A percentile compares a stretch with the other conserved stretches of the same genome.
Conservation (phyloP, 352 stramenopile genomes). For the Globisporangium emineosum region DNA sequence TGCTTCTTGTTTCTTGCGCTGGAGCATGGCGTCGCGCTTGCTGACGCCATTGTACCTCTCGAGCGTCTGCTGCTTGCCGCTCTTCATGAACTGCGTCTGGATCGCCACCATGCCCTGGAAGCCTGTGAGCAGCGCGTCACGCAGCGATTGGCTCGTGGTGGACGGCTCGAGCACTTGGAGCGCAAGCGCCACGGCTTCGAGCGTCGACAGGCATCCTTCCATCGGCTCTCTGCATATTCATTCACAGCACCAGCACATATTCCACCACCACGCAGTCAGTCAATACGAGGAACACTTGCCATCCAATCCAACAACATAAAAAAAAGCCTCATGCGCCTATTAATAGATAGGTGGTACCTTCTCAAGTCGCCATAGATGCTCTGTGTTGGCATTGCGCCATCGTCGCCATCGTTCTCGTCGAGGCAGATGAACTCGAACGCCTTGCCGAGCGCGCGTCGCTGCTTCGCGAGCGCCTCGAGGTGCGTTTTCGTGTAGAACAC, state of each 20-base stretch:
- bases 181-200: constrained; percentile 61
- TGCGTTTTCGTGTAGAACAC: constrained; percentile 42
- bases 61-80: constrained; percentile 28
- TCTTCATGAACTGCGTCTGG: constrained; percentile 43
- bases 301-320: neutral
- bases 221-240: constrained; percentile 51
- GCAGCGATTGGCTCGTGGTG: constrained; percentile 14
- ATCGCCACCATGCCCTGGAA: constrained; percentile 61
- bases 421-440: constrained; percentile 54
- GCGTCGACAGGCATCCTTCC: constrained; percentile 67
- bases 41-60: constrained; percentile 35
- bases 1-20: constrained; percentile 16
- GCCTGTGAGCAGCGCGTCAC: constrained; percentile 32
- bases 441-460: constrained; percentile 22
- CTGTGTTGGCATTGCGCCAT: constrained; percentile 1
- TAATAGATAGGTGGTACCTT: constrained; percentile 19
- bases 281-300: too few relatives aligned
- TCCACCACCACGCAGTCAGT: neutral
- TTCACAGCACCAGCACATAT: neutral
- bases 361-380: constrained; percentile 70
- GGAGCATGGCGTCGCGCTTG: constrained; percentile 32
- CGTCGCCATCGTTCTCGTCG: constrained; percentile 2
- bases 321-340: neutral
- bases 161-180: constrained; percentile 40
- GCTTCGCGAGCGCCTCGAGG: constrained; percentile 31